These are phyloP conservation scores for Ceratocystis eucalypticola DNA, from an alignment of 2,329 filamentous ascomycete species.

Conservation along the genomic window DNA sequence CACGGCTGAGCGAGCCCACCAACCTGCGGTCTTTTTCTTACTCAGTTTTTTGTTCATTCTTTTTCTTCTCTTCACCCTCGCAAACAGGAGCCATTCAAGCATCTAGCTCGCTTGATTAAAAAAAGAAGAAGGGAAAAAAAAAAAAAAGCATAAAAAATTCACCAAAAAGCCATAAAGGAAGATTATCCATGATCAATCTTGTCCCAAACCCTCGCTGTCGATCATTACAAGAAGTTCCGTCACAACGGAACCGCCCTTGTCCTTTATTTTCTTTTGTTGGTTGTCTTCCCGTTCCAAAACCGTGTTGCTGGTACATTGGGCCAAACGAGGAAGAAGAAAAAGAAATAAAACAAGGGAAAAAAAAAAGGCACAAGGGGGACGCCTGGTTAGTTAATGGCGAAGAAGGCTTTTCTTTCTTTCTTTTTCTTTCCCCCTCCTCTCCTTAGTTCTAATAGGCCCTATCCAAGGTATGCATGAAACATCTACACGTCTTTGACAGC, in stretches of 20 bases:
- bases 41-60: background rate
- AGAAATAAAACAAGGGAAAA: background rate
- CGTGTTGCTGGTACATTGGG: background rate
- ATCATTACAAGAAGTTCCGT: constrained; percentile 7
- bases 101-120: background rate
- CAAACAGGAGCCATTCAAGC: background rate
- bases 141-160: background rate
- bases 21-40: background rate
- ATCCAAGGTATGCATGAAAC: too few species aligned
- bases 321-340: background rate
- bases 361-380: background rate
- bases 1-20: background rate
- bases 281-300: background rate
- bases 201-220: background rate
- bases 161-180: background rate
- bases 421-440: background rate
- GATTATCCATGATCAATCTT: background rate
- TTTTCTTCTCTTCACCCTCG: background rate
- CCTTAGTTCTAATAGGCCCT: too few species aligned
- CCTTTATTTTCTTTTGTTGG: background rate
- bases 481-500: too few species aligned
- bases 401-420: background rate
- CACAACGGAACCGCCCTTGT: constrained; percentile 3
- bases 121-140: background rate
- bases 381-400: background rate